Conservation (phyloP, 768 basidiomycete genomes). For the Phylloporus rhodoxanthus region DNA sequence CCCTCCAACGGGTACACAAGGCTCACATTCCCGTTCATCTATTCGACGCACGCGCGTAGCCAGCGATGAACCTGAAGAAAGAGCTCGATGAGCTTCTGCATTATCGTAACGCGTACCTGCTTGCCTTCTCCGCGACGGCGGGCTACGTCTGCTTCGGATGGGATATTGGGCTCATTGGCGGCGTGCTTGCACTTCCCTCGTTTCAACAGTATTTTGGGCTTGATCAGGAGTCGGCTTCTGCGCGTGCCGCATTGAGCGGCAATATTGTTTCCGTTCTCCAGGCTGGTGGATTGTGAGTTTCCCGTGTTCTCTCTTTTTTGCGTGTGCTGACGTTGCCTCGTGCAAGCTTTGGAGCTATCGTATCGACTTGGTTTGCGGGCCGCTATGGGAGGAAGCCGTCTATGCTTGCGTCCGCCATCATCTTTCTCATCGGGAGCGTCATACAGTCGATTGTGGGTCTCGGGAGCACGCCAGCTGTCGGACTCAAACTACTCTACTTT, state of each 20-base stretch:
- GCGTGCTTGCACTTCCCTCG: conserved; percentile 32
- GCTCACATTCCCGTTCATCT: not conserved
- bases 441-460: conserved; percentile 33
- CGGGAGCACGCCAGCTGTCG: conserved; percentile 22
- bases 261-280: conserved; percentile 37
- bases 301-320: not conserved
- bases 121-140: conserved; percentile 31
- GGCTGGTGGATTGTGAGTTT: conserved; percentile 32
- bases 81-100: conserved; percentile 18
- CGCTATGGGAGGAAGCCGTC: conserved; percentile 34
- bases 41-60: not conserved
- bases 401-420: conserved; percentile 26
- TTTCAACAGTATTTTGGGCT: conserved; percentile 34
- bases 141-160: conserved; percentile 34
- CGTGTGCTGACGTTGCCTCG: not conserved
- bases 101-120: conserved; percentile 32
- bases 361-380: conserved; percentile 24
- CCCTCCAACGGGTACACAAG: not conserved
- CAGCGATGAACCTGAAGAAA: conserved; percentile 19
- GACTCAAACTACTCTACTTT: conserved; percentile 29
- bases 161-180: conserved; percentile 36
- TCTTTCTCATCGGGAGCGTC: conserved; percentile 32
- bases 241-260: conserved; percentile 27
- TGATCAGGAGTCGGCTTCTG: conserved; percentile 19
- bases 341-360: conserved; percentile 27